Evolutionary conservation across 2,329 filamentous ascomycete genomes (phyloP).

Genomic region (Elsinoe necatrix): DNA sequence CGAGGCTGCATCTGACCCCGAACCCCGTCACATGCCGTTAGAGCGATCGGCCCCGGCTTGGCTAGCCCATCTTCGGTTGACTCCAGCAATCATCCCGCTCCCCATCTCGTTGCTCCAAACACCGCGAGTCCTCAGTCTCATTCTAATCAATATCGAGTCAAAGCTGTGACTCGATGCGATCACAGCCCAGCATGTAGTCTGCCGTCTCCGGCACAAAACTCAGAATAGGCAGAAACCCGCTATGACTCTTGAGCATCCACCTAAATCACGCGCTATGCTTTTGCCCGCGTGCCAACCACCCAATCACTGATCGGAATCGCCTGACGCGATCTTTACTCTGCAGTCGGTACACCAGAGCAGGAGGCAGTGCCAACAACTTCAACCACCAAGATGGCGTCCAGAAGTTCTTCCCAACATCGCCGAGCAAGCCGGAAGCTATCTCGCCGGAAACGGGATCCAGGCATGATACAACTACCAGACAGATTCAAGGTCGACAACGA

Average conservation of each 20-base stretch:
- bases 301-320: slow-evolving; percentile 6
- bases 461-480: slow-evolving; percentile 20
- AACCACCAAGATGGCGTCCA: slow-evolving; percentile 11
- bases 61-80: slow-evolving; percentile 11
- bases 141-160: not conserved
- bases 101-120: not conserved
- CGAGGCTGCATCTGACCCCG: not conserved
- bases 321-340: slow-evolving; percentile 2
- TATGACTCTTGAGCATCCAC: slow-evolving; percentile 13
- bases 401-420: slow-evolving; percentile 8
- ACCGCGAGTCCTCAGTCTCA: not conserved
- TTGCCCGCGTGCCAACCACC: slow-evolving; percentile 1
- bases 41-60: slow-evolving; percentile 5
- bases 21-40: slow-evolving; percentile 5
- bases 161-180: not conserved
- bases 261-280: slow-evolving; percentile 11
- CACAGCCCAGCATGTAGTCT: slow-evolving; percentile 13
- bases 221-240: slow-evolving; percentile 12
- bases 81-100: slow-evolving; percentile 4
- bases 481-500: slow-evolving; percentile 25
- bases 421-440: slow-evolving; percentile 13
- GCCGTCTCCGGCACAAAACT: not conserved
- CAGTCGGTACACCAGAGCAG: not conserved
- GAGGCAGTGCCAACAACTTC: not conserved
- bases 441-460: slow-evolving; percentile 7